These are phyloP conservation scores for Tuber brumale DNA, from an alignment of 495 filamentous ascomycete genomes.

Conservation along the genomic window DNA sequence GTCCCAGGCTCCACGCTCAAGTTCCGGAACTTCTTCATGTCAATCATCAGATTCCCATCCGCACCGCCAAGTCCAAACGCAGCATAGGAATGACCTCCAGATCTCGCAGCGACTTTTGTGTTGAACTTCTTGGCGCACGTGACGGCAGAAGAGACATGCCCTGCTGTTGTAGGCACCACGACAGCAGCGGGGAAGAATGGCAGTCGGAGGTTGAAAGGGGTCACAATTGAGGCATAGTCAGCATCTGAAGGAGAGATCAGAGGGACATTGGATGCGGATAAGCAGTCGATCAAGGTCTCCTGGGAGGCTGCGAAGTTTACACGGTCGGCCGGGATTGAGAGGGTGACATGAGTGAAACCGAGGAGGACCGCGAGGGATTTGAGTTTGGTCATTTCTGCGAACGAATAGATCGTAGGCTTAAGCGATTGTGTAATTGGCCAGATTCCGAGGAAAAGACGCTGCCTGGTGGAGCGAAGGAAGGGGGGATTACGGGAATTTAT, in stretches of 20 bases:
- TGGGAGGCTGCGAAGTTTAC: conserved; percentile 1
- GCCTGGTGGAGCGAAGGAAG: not conserved
- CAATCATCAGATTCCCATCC: conserved; percentile 54
- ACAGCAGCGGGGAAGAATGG: conserved; percentile 57
- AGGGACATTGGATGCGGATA: conserved; percentile 19
- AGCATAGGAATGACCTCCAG: conserved; percentile 69
- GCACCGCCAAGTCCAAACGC: conserved; percentile 51
- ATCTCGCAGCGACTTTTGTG: conserved; percentile 59
- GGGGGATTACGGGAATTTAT: not conserved
- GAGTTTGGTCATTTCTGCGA: not conserved
- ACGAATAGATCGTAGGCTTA: not conserved
- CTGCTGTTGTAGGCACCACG: conserved; percentile 51
- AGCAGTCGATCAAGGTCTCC: conserved; percentile 15
- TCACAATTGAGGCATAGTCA: conserved; percentile 17
- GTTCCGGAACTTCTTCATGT: conserved; percentile 50
- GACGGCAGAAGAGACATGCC: conserved; percentile 32
- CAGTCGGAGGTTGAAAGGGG: conserved; percentile 59
- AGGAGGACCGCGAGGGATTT: conserved; percentile 15
- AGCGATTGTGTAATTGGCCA: not conserved
- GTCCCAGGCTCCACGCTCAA: conserved; percentile 51
- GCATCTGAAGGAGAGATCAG: conserved; percentile 9
- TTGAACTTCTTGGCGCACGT: conserved; percentile 23
- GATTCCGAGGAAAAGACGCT: not conserved
- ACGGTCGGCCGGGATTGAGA: conserved; percentile 20
- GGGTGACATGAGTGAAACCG: conserved; percentile 15